These are phyloP conservation scores for Henningerozyma blattae DNA, from an alignment of 805 yeast species.

Conservation along the genomic window DNA sequence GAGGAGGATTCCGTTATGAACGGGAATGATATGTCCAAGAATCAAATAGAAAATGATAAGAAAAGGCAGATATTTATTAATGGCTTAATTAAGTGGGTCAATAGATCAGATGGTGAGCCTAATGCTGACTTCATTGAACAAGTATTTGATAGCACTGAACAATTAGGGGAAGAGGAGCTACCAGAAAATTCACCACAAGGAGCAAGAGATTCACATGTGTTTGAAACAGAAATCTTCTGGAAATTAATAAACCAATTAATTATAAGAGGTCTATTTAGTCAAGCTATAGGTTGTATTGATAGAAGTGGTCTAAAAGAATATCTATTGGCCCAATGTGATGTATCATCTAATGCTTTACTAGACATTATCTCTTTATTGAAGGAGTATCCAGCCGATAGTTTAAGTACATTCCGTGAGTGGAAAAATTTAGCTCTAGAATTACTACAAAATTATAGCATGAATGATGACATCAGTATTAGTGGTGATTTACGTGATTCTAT, in stretches of 20 bases:
- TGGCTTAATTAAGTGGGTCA: slow-evolving; percentile 48
- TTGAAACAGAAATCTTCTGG: slow-evolving; percentile 42
- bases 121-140: slow-evolving; percentile 36
- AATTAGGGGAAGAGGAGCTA: no score
- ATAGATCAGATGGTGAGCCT: slow-evolving; percentile 59
- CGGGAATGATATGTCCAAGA: slow-evolving; percentile 23
- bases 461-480: slow-evolving; percentile 11
- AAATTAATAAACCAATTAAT: slow-evolving; percentile 43
- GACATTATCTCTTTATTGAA: slow-evolving; percentile 25
- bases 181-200: no score
- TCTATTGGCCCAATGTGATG: slow-evolving; percentile 13
- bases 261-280: slow-evolving; percentile 47
- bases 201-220: slow-evolving; percentile 33
- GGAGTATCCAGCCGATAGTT: slow-evolving; percentile 25
- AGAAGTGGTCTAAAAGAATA: slow-evolving; percentile 12
- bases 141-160: slow-evolving; percentile 26
- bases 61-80: slow-evolving; percentile 27
- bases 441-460: slow-evolving; percentile 14
- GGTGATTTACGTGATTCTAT: slow-evolving; percentile 21
- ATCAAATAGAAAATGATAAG: slow-evolving; percentile 22
- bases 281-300: slow-evolving; percentile 32
- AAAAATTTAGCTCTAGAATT: slow-evolving; percentile 21
- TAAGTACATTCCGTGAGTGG: slow-evolving; percentile 28
- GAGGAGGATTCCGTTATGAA: slow-evolving; percentile 18
- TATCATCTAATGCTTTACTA: slow-evolving; percentile 19